These are phyloP conservation scores for Penicillium rolfsii DNA, from an alignment of 2,329 filamentous ascomycete species.

Conservation along the genomic window DNA sequence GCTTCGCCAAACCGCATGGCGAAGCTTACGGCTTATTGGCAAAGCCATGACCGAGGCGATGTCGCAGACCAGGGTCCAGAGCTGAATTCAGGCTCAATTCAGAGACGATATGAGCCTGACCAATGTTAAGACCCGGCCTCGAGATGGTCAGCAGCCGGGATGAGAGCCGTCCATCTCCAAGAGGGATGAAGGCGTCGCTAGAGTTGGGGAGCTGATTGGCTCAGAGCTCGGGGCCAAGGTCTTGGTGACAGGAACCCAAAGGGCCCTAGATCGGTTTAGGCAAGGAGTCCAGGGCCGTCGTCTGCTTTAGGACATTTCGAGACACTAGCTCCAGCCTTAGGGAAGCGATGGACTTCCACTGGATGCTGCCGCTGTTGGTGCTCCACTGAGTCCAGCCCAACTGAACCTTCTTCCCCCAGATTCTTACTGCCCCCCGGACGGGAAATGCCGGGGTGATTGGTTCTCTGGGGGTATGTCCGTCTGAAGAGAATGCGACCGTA, in stretches of 20 bases:
- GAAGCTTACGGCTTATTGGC: background rate
- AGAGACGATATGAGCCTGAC: background rate
- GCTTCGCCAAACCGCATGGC: conserved; percentile 1
- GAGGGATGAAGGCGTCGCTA: background rate
- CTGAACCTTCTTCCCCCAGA: conserved; percentile 3
- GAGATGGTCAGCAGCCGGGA: background rate
- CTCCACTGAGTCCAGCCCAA: background rate
- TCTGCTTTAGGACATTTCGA: background rate
- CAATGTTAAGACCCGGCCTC: background rate
- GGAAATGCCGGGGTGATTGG: background rate
- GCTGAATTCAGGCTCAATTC: conserved; percentile 5
- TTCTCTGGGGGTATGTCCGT: background rate
- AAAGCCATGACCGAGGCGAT: background rate
- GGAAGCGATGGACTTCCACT: background rate
- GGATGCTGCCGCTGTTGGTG: background rate
- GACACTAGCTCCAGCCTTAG: background rate
- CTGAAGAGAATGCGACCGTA: background rate
- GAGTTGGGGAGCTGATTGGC: background rate
- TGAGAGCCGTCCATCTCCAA: conserved; percentile 1
- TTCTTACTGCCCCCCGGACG: background rate
- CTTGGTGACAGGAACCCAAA: background rate
- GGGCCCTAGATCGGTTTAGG: background rate
- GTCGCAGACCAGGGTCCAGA: background rate
- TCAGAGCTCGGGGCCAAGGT: background rate
- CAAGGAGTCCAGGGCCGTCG: conserved; percentile 3